Percentiles rank a stretch among this genome's conserved stretches.
Conservation (phyloP, 2,329 filamentous ascomycete genomes). For the Paracoccidioides lutzii region DNA sequence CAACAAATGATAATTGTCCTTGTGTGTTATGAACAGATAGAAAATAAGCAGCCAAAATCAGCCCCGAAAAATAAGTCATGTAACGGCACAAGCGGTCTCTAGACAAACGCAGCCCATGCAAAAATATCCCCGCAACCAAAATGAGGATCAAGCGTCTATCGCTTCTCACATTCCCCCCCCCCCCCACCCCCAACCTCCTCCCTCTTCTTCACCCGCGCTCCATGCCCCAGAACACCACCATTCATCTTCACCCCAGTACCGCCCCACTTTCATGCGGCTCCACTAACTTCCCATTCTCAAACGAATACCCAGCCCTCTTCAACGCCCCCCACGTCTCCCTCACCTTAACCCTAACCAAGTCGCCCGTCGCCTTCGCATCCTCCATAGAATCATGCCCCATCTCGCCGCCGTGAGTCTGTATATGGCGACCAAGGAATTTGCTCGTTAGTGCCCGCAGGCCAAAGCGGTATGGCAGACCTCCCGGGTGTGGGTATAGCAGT, state of each 20-base stretch:
- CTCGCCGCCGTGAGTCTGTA: slow-evolving; percentile 54
- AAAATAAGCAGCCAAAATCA: too few species aligned
- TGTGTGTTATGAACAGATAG: too few species aligned
- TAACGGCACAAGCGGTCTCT: too few species aligned
- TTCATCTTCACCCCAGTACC: slow-evolving; percentile 10
- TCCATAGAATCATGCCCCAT: slow-evolving; percentile 82
- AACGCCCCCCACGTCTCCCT: slow-evolving; percentile 56
- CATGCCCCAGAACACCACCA: not conserved
- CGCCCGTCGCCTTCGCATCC: slow-evolving; percentile 78
- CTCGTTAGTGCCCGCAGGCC: slow-evolving; percentile 64
- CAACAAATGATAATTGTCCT: too few species aligned
- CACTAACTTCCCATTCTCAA: slow-evolving; percentile 37
- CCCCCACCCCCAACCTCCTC: too few species aligned
- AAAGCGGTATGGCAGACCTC: slow-evolving; percentile 63
- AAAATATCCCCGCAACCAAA: too few species aligned
- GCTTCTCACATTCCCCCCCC: too few species aligned
- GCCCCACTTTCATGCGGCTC: slow-evolving; percentile 1
- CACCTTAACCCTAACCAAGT: slow-evolving; percentile 63
- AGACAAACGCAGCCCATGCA: too few species aligned
- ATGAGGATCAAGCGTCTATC: too few species aligned
- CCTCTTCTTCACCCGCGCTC: slow-evolving; percentile 19
- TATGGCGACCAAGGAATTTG: slow-evolving; percentile 56
- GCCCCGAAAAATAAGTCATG: too few species aligned
- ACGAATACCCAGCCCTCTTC: slow-evolving; percentile 47
- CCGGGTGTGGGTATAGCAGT: slow-evolving; percentile 65